Evolutionary conservation across 306 rosid genomes (phyloP).

Genomic region (Cicer cuneatum): DNA sequence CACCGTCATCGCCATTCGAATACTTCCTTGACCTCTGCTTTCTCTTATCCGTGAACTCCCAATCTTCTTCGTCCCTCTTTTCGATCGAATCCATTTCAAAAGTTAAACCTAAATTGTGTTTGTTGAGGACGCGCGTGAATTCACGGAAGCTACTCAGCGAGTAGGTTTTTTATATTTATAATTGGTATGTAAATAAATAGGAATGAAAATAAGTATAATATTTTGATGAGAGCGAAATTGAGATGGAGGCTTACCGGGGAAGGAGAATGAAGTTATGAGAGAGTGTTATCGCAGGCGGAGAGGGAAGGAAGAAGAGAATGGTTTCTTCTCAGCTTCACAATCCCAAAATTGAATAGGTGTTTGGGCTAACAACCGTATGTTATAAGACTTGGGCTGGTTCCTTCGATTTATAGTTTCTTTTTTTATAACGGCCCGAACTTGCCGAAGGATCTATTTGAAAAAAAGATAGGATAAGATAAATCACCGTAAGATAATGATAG

Average conservation of each 20-base stretch:
- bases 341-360: background rate
- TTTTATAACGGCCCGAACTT: no score
- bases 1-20: slow-evolving; percentile 66
- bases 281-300: slow-evolving; percentile 8
- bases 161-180: background rate
- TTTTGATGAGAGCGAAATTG: background rate
- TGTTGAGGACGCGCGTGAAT: slow-evolving; percentile 2
- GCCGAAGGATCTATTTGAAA: no score
- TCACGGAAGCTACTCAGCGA: slow-evolving; percentile 22
- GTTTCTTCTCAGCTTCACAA: background rate
- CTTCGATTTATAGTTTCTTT: no score
- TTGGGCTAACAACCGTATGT: background rate
- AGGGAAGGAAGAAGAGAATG: slow-evolving; percentile 8
- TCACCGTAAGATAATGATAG: no score
- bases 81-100: slow-evolving; percentile 45
- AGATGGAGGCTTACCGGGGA: slow-evolving; percentile 20
- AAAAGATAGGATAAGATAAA: no score
- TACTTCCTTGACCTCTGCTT: slow-evolving; percentile 78
- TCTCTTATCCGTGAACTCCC: slow-evolving; percentile 77
- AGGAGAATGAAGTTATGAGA: background rate
- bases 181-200: background rate
- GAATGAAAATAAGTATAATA: background rate
- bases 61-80: slow-evolving; percentile 72
- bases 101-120: slow-evolving; percentile 35
- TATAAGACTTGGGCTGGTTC: background rate